Conservation (phyloP, 2,329 filamentous ascomycete genomes). For the Fusarium sp. region DNA sequence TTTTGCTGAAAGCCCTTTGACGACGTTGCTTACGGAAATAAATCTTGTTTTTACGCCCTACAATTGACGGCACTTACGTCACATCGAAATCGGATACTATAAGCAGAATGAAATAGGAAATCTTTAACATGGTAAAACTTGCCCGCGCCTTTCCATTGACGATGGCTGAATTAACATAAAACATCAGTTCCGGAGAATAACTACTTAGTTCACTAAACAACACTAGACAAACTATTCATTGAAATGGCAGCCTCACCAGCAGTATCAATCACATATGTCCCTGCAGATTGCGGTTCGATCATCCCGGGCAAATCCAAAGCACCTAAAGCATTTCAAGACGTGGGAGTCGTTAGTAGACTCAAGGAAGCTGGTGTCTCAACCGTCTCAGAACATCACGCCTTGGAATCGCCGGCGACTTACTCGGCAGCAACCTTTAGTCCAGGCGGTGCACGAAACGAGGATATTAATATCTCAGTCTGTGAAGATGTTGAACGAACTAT, state of each 20-base stretch:
- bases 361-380: neutral
- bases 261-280: constrained; percentile 36
- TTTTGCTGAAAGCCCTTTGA: neutral
- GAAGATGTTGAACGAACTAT: constrained; percentile 13
- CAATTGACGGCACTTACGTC: constrained; percentile 1
- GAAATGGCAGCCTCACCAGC: constrained; percentile 21
- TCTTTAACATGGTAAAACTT: neutral
- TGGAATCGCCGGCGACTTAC: constrained; percentile 26
- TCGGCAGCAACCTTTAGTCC: constrained; percentile 3
- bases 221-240: neutral
- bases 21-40: neutral
- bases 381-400: constrained; percentile 19
- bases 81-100: neutral
- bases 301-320: constrained; percentile 44
- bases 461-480: constrained; percentile 35
- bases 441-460: constrained; percentile 30
- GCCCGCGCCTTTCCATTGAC: neutral
- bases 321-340: constrained; percentile 35
- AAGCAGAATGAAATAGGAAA: neutral
- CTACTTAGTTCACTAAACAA: neutral
- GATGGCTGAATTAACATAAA: neutral
- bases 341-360: constrained; percentile 11
- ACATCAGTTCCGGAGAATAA: too few species aligned
- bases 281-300: constrained; percentile 40
- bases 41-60: constrained; percentile 3